Conservation (phyloP, 2,329 filamentous ascomycete species). For the Thielaviopsis musarum region DNA sequence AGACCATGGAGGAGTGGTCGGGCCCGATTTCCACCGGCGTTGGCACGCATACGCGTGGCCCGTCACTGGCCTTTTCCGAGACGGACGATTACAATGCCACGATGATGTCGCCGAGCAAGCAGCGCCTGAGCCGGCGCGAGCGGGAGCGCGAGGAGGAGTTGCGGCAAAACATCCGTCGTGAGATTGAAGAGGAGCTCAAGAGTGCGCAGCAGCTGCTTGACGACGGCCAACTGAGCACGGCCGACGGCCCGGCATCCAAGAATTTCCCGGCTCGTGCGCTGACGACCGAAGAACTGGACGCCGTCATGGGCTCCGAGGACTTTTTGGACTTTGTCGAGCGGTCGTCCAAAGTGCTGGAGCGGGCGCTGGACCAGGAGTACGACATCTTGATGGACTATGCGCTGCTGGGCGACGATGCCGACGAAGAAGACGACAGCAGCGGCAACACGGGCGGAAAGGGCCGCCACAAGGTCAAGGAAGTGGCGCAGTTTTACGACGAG, state of each 20-base stretch:
- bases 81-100: slow-evolving; percentile 39
- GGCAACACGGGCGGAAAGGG: slow-evolving; percentile 55
- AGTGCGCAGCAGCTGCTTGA: slow-evolving; percentile 46
- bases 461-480: slow-evolving; percentile 63
- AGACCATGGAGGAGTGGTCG: slow-evolving; percentile 66
- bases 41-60: slow-evolving; percentile 22
- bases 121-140: slow-evolving; percentile 56
- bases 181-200: slow-evolving; percentile 84
- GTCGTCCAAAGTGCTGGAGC: slow-evolving; percentile 92
- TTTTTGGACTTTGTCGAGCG: slow-evolving; percentile 91
- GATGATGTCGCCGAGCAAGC: slow-evolving; percentile 46
- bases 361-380: slow-evolving; percentile 88
- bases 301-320: slow-evolving; percentile 80
- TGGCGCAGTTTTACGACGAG: slow-evolving; percentile 86
- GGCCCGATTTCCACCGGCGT: slow-evolving; percentile 22
- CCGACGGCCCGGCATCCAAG: slow-evolving; percentile 16
- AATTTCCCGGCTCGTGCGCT: slow-evolving; percentile 69
- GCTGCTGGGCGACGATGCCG: slow-evolving; percentile 53
- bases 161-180: slow-evolving; percentile 62
- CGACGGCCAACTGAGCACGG: slow-evolving; percentile 28
- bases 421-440: slow-evolving; percentile 68
- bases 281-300: slow-evolving; percentile 69
- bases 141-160: slow-evolving; percentile 79
- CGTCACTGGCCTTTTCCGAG: slow-evolving; percentile 39
- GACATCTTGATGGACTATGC: slow-evolving; percentile 93